Percentiles rank a stretch among this genome's conserved stretches.
Evolutionary conservation across 2,329 filamentous ascomycete genomes (phyloP).

Genomic region (Penicillium olsonii): DNA sequence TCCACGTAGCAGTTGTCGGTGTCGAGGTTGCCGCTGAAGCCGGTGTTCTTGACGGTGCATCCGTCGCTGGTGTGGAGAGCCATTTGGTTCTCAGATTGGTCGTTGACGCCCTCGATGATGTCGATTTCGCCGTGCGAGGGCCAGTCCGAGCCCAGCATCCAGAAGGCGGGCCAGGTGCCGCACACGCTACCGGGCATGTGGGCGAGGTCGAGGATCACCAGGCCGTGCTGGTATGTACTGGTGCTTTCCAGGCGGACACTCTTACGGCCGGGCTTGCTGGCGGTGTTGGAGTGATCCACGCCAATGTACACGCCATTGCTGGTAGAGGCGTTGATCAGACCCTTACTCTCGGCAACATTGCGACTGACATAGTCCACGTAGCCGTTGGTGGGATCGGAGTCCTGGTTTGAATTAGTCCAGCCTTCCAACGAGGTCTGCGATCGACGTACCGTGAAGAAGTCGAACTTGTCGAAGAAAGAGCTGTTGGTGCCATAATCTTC

Average conservation of each 20-base stretch:
- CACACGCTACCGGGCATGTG: conserved; percentile 74
- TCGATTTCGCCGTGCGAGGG: conserved; percentile 73
- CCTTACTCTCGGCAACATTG: conserved; percentile 57
- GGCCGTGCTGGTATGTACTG: conserved; percentile 62
- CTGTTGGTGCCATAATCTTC: conserved; percentile 49
- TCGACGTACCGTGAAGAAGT: conserved; percentile 51
- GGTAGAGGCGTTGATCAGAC: conserved; percentile 60
- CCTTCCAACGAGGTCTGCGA: not conserved
- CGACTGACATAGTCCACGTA: conserved; percentile 70
- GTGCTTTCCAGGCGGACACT: conserved; percentile 73
- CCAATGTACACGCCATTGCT: conserved; percentile 64
- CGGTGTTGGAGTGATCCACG: conserved; percentile 63
- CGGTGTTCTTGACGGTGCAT: conserved; percentile 59
- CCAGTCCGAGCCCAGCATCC: conserved; percentile 68
- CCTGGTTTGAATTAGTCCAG: conserved; percentile 28
- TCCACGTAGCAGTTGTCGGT: conserved; percentile 61
- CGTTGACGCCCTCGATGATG: conserved; percentile 76
- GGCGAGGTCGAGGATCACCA: conserved; percentile 70
- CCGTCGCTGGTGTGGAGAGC: conserved; percentile 67
- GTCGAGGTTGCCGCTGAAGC: conserved; percentile 50
- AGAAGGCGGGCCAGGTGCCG: conserved; percentile 71
- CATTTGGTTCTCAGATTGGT: conserved; percentile 59
- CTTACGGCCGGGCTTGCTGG: conserved; percentile 61
- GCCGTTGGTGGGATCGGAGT: conserved; percentile 69
- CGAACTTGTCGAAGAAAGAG: conserved; percentile 55